Evolutionary conservation across 2,329 filamentous ascomycete species (phyloP).

Genomic region (Chalara sp.): DNA sequence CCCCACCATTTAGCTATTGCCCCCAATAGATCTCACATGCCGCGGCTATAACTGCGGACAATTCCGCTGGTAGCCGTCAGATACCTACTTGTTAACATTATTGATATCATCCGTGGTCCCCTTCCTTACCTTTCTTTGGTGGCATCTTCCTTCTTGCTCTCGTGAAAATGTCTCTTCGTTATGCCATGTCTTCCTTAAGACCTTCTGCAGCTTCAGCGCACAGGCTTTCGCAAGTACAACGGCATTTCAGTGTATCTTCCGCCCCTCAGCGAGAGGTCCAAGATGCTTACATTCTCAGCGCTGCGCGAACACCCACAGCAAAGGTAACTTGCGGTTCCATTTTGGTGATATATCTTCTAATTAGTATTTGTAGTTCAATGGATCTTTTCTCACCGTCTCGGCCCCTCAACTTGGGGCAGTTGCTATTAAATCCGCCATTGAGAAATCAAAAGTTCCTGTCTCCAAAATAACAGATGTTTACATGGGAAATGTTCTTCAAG

Average conservation of each 20-base stretch:
- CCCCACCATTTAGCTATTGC: no score
- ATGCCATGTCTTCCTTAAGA: conserved; percentile 19
- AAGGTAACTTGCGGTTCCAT: conserved; percentile 50
- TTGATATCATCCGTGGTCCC: no score
- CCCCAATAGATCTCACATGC: no score
- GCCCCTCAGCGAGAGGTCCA: conserved; percentile 59
- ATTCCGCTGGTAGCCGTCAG: no score
- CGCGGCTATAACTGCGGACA: no score
- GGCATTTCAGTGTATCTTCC: conserved; percentile 45
- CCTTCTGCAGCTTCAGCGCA: conserved; percentile 21
- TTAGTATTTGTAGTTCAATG: conserved; percentile 70
- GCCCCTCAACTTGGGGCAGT: conserved; percentile 84
- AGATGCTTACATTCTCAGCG: conserved; percentile 91
- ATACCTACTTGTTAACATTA: no score
- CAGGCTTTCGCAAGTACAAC: conserved; percentile 38
- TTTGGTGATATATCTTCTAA: neutral
- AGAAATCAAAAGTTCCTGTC: conserved; percentile 75
- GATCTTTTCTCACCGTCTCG: conserved; percentile 73
- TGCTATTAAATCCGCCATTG: conserved; percentile 85
- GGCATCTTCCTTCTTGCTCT: no score
- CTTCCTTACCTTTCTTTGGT: no score
- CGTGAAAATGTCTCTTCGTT: conserved; percentile 24
- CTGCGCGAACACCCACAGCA: conserved; percentile 79
- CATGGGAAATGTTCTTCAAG: conserved; percentile 94
- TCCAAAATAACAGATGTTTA: conserved; percentile 87